A percentile compares a stretch with the other conserved stretches of the same genome.
Evolutionary conservation across 257 asterid genomes (phyloP).

Genomic region (Solanum virginianum): DNA sequence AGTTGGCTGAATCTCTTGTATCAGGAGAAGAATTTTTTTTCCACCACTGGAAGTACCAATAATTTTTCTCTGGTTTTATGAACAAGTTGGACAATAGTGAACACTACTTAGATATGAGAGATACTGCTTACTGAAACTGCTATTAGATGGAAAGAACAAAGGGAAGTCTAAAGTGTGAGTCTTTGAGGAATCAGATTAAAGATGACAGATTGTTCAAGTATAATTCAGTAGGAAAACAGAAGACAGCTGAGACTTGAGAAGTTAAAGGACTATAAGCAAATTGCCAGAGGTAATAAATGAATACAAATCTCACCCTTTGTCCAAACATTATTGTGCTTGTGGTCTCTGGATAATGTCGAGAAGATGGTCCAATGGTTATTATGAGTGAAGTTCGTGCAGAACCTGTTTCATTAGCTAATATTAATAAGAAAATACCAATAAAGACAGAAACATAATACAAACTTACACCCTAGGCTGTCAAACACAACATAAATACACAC

Average conservation of each 20-base stretch:
- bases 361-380: constrained; percentile 72
- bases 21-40: neutral
- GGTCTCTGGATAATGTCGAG: constrained; percentile 80
- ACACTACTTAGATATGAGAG: neutral
- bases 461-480: neutral
- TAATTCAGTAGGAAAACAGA: neutral
- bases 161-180: neutral
- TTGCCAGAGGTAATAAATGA: neutral
- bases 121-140: neutral
- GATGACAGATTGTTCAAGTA: neutral
- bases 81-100: neutral
- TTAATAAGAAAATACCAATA: neutral
- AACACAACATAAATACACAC: neutral
- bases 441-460: neutral
- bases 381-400: constrained; percentile 93
- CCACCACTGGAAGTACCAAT: neutral
- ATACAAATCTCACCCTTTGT: constrained; percentile 54
- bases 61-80: neutral
- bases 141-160: neutral
- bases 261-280: neutral
- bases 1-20: neutral
- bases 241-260: neutral
- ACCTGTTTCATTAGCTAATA: constrained; percentile 36
- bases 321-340: constrained; percentile 88
- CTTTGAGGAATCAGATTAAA: neutral